A percentile compares a stretch with the other conserved stretches of the same genome.
Conservation (phyloP, 2,329 filamentous ascomycete species). For the Fusarium euwallaceae region DNA sequence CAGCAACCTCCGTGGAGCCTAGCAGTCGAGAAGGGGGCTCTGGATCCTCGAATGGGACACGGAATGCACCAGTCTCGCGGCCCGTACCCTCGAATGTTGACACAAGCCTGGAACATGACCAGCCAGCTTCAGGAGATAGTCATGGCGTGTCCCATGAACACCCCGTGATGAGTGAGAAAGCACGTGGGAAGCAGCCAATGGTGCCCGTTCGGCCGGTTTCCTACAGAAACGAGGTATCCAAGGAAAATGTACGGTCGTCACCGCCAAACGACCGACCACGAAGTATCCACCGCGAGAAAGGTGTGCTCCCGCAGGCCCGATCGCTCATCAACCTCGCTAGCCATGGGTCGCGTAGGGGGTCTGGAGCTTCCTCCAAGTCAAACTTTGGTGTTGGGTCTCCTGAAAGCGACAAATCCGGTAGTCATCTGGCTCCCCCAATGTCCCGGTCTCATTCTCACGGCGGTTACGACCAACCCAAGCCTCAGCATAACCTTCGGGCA, state of each 20-base stretch:
- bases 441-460: constrained; percentile 51
- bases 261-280: constrained; percentile 22
- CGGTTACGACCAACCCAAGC: constrained; percentile 41
- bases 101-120: constrained; percentile 19
- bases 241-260: constrained; percentile 11
- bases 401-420: constrained; percentile 32
- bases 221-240: constrained; percentile 26
- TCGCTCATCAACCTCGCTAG: constrained; percentile 43
- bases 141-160: constrained; percentile 19
- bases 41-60: constrained; percentile 37
- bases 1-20: constrained; percentile 46
- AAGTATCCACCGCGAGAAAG: constrained; percentile 28
- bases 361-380: constrained; percentile 40
- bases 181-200: constrained; percentile 62
- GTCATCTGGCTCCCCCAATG: constrained; percentile 44
- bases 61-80: constrained; percentile 42
- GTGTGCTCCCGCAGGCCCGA: constrained; percentile 38
- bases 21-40: constrained; percentile 50
- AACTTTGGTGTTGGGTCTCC: constrained; percentile 40
- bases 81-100: constrained; percentile 49
- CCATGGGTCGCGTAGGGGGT: constrained; percentile 37
- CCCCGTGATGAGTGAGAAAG: constrained; percentile 58
- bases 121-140: constrained; percentile 4
- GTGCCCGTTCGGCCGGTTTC: constrained; percentile 32
- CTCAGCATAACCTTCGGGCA: constrained; percentile 30